Base-by-base conservation (phyloP, 495 filamentous ascomycete species). In the Xylaria castorea region DNA sequence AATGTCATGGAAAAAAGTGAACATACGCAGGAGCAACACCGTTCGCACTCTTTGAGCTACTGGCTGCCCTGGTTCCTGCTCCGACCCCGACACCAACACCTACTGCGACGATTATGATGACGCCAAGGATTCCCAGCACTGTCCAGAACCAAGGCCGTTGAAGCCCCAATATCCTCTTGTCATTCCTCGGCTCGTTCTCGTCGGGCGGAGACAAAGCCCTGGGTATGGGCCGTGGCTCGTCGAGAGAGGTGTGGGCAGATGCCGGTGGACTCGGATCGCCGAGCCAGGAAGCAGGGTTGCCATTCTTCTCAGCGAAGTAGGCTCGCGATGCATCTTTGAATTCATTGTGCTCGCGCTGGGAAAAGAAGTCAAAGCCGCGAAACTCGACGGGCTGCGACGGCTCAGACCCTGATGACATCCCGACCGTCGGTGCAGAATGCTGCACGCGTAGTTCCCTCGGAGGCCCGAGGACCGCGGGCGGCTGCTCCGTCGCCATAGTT, bases 31-130 rank as follows among this genome's bases (percentile, higher is more conserved):
- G 42, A 38, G 22, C 50, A 46, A 16, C 70, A 27, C n/a, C 62
- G 12, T 20, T 57, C 9, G 48, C 50, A 36, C 11, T 57, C 34
- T 55, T 62, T 22, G 50, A 60, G 57, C 50, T 8, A n/a, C 42
- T 70, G 25, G 42, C 9, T 34, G 22, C n/a, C 62, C 16, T 32
- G 12, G 32, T 7, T 32, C 50, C 48, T 34, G 85, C 75, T 22
- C 50, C 50, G 25, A 85, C 75, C 0, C 82, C 80, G 4, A 84
- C 74, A 0, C 84, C 84, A 9, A 83, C 78, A 0, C 83, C 81
- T 12, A 86, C 74, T 8, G 79, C 80, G 20, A 85, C 44, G 48
- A 75, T 61, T 12, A 85, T 50, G 12, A 83, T 12, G 11, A 84
- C 40, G 25, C 75, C 32, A n/a, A 81, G 61, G 16, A 75, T 73